phyloP scores from a whole-genome alignment of 345 rosid genomes.

The Bruguiera gymnorhiza region DNA sequence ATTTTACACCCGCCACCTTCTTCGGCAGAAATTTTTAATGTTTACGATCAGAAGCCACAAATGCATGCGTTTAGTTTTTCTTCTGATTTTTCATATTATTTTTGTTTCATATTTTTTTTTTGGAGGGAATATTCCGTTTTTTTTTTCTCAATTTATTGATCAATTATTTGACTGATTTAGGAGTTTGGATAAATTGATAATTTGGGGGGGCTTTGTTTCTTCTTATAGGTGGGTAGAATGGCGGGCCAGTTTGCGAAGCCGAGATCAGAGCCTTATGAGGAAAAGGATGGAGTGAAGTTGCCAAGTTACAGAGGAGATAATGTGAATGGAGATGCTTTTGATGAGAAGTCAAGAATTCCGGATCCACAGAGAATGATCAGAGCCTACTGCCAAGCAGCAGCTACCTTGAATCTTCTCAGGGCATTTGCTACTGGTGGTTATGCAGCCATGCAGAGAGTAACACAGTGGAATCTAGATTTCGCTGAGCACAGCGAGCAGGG shows the following conservation, averaged over 20 bases:
- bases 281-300: constrained; percentile 28
- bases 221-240: constrained; percentile 31
- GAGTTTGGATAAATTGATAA: neutral
- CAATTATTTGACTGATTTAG: too few species aligned
- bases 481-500: constrained; percentile 31
- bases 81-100: too few species aligned
- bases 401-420: constrained; percentile 29
- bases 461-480: constrained; percentile 33
- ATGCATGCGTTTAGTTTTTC: too few species aligned
- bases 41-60: too few species aligned
- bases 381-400: constrained; percentile 32
- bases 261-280: constrained; percentile 24
- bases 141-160: too few species aligned
- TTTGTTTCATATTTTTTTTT: too few species aligned
- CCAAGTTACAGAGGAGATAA: constrained; percentile 33
- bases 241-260: constrained; percentile 37
- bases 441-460: constrained; percentile 33
- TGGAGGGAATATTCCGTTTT: too few species aligned
- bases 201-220: neutral
- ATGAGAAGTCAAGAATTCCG: constrained; percentile 25
- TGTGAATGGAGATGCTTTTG: constrained; percentile 25
- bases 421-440: constrained; percentile 33
- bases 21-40: too few species aligned
- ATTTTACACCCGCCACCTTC: neutral
- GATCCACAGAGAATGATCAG: constrained; percentile 31